Percentiles rank a stretch among this genome's conserved stretches.
These are phyloP conservation scores for Fusarium chlamydosporum DNA, from an alignment of 2,329 filamentous ascomycete species.

Conservation along the genomic window DNA sequence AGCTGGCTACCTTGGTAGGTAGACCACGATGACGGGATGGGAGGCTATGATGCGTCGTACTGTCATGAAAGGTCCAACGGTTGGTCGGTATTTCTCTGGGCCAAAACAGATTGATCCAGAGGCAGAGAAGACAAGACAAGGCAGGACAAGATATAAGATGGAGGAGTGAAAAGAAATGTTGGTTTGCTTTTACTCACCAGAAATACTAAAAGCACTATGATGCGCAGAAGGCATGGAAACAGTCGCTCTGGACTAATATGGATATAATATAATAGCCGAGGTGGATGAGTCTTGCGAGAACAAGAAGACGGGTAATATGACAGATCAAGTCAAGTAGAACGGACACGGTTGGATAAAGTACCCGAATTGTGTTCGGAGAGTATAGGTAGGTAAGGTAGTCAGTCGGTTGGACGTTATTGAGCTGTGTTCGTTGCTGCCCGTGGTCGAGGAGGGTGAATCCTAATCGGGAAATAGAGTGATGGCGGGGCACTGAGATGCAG, in stretches of 20 bases:
- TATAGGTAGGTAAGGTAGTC: not conserved
- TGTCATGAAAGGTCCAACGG: conserved; percentile 27
- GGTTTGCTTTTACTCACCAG: conserved; percentile 40
- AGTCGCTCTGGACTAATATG: conserved; percentile 38
- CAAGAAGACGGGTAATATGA: conserved; percentile 5
- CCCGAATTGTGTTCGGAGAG: conserved; percentile 22
- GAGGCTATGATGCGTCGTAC: conserved; percentile 40
- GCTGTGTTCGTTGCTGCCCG: not conserved
- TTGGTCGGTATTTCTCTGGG: conserved; percentile 35
- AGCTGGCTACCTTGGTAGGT: not conserved
- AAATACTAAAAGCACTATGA: conserved; percentile 39
- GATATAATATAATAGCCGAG: conserved; percentile 15
- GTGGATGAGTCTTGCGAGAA: conserved; percentile 18
- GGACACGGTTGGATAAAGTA: conserved; percentile 30
- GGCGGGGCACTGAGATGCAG: conserved; percentile 40
- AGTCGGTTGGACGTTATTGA: not conserved
- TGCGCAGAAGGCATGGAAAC: conserved; percentile 48
- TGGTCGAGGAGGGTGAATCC: conserved; percentile 24
- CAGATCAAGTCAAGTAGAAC: conserved; percentile 10
- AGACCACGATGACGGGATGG: not conserved
- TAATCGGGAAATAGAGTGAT: conserved; percentile 34
- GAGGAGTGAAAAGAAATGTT: not conserved
- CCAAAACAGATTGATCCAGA: conserved; percentile 19
- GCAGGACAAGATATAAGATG: not conserved
- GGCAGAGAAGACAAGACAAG: conserved; percentile 2